Evolutionary conservation across 208 protist genomes (phyloP), one percentile per base, ranked within the genome.

Genomic region (Lotmaria passim): DNA sequence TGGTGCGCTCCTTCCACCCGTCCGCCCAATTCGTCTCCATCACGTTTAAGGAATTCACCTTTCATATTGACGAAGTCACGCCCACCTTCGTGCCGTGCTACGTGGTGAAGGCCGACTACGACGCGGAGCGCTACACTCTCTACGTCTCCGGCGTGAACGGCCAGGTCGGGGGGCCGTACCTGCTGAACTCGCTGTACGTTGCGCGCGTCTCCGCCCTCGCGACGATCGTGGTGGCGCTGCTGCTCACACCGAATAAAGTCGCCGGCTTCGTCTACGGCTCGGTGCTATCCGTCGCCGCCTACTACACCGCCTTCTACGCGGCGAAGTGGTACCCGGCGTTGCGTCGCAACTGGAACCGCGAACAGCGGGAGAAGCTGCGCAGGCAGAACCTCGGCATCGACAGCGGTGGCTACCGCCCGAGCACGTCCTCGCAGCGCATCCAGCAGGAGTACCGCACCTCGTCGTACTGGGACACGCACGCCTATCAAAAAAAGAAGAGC

Each of bases 1-100:
- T 80, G 21, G 65, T 94, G 26, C 78, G 82, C 21, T 75, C 75
- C n/a, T 93, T 86, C 61, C 87, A 93, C 52, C 82, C 89, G 0
- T 73, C 74, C 7, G 89, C 87, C 7, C 66, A 61, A 38, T 78
- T 52, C 55, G 81, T 96, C 41, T 51, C 47, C 38, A 74, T 94
- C 8, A 61, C 69, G 12, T 94, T 96, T 64, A 38, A 58, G 24
- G 51, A 85, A 2, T 77, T 96, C 24, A 47, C 81, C 6, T 78
- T 94, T 33, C 63, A 72, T 31, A 56, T 94, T 12, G 80, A 87
- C 31, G 78, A 89, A 30, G 81, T 94, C 21, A 91, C 75, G 15
- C 89, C 91, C 14, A 81, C 85, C 19, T 93, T 94, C 55, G 71
- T 96, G 33, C 89, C 91, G 30, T 93, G 87, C 71, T 96, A 89